Percentiles rank a stretch among this genome's conserved stretches.
Evolutionary conservation across 78 protist genomes (phyloP).

Genomic region (Cyanophora paradoxa): DNA sequence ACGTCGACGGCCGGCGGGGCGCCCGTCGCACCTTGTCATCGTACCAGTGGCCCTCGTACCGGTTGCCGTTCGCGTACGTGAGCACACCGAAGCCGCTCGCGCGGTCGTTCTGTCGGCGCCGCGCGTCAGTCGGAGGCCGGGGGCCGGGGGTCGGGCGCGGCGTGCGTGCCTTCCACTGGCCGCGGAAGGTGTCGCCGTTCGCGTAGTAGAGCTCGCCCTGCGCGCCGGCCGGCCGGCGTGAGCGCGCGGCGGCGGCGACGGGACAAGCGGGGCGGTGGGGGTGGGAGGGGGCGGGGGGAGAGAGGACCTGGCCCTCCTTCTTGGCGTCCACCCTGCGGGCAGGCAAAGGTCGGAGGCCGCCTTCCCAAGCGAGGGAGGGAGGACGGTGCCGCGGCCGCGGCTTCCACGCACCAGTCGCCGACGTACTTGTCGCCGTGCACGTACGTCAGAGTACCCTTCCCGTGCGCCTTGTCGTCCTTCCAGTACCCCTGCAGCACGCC

Average conservation of each 20-base stretch:
- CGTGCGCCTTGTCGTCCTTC: slow-evolving; percentile 44
- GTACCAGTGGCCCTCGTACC: slow-evolving; percentile 17
- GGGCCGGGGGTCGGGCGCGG: neutral
- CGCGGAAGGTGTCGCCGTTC: slow-evolving; percentile 44
- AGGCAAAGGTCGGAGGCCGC: no score
- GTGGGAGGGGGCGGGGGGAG: neutral
- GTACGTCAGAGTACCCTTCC: slow-evolving; percentile 40
- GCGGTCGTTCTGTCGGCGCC: neutral
- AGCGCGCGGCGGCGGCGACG: neutral
- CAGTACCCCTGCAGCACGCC: slow-evolving; percentile 21
- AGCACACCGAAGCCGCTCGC: slow-evolving; percentile 29
- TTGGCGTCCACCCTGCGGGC: slow-evolving; percentile 27
- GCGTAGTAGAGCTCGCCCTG: slow-evolving; percentile 40
- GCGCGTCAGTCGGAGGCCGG: neutral
- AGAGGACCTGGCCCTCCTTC: slow-evolving; percentile 34
- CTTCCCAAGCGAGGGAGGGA: no score
- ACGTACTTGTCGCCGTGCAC: slow-evolving; percentile 40
- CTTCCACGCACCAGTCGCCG: slow-evolving; percentile 54
- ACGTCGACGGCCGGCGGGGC: neutral
- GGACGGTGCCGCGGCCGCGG: no score
- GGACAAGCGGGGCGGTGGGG: neutral
- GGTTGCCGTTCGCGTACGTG: slow-evolving; percentile 37
- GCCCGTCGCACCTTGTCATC: slow-evolving; percentile 9
- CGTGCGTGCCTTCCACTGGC: slow-evolving; percentile 16
- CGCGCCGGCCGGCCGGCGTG: neutral